Base-by-base conservation (phyloP, 257 asterid species). In the Nicotiana noctiflora region DNA sequence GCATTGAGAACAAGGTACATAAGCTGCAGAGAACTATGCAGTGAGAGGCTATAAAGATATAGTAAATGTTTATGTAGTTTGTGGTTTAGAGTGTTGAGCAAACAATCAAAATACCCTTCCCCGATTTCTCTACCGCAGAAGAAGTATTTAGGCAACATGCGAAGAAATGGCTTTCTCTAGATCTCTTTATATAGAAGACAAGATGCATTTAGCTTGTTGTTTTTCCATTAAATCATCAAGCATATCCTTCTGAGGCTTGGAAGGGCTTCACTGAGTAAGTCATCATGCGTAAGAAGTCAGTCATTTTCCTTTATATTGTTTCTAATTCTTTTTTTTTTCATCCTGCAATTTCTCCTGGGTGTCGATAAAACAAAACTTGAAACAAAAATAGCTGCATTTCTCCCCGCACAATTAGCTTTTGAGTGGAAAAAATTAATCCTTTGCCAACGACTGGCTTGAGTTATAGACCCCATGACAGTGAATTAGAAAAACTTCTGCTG, bases 51-150 rank as follows among this genome's bases (percentile, higher is more conserved):
- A 72, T 72, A 72, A 72, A 72, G 14, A 59, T 46, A 0, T 6
- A 72, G 77, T 72, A 46, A 72, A 72, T 72, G 37, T 13, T 46
- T 72, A 13, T 44, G 77, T 46, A 72, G 77, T 72, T 72, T 21
- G 77, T 72, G 59, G 37, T 23, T 72, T 72, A 21, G 40, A 13
- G 21, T 46, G 40, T 13, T 12, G 17, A 51, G 60, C 60, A 21
- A 13, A 44, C 37, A 72, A 72, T 72, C 21, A 8, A 40, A 40
- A 72, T 46, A 55, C 40, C 72, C 78, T 23, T 72, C 14, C 78
- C 23, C 21, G 31, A 27, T 72, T 70, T 14, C 13, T 72, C 60
- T 72, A 72, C 60, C 78, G 1, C 8, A 23, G 78, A 70, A 6
- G 21, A 70, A 44, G 37, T 21, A 21, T 72, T 0, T 23, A 51